Evolutionary conservation across 208 protist genomes (phyloP).

Genomic region (Wallacemonas sp.): DNA sequence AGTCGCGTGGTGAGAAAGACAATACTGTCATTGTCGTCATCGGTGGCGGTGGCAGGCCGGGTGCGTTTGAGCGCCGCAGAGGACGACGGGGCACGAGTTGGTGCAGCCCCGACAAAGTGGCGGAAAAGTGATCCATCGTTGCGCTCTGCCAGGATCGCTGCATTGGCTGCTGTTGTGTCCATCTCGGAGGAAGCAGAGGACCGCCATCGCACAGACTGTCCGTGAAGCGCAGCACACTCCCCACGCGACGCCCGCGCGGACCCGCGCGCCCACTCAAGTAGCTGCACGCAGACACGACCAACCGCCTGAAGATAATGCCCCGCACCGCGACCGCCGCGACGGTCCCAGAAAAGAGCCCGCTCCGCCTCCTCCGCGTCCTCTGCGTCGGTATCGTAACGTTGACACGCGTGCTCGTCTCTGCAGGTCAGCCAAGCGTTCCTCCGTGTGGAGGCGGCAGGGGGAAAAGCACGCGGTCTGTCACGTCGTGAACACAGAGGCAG

Average conservation of each 20-base stretch:
- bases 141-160: slow-evolving; percentile 10
- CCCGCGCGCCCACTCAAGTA: slow-evolving; percentile 48
- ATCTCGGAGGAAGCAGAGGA: too few species aligned
- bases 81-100: slow-evolving; percentile 16
- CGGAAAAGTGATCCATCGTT: slow-evolving; percentile 20
- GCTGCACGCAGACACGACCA: slow-evolving; percentile 31
- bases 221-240: too few species aligned
- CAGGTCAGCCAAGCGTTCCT: too few species aligned
- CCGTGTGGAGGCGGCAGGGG: too few species aligned
- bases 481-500: too few species aligned
- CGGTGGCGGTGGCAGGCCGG: too few species aligned
- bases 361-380: slow-evolving; percentile 1
- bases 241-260: slow-evolving; percentile 26
- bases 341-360: background rate
- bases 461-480: too few species aligned
- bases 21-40: slow-evolving; percentile 24
- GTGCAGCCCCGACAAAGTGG: slow-evolving; percentile 4
- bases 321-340: background rate
- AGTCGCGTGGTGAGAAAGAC: slow-evolving; percentile 64
- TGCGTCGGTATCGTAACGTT: too few species aligned
- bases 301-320: slow-evolving; percentile 6
- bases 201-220: too few species aligned
- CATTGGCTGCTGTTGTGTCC: background rate
- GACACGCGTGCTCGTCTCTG: too few species aligned
- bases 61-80: slow-evolving; percentile 5